Evolutionary conservation across 2,329 filamentous ascomycete species (phyloP).

Genomic region (Colletotrichum sp.): DNA sequence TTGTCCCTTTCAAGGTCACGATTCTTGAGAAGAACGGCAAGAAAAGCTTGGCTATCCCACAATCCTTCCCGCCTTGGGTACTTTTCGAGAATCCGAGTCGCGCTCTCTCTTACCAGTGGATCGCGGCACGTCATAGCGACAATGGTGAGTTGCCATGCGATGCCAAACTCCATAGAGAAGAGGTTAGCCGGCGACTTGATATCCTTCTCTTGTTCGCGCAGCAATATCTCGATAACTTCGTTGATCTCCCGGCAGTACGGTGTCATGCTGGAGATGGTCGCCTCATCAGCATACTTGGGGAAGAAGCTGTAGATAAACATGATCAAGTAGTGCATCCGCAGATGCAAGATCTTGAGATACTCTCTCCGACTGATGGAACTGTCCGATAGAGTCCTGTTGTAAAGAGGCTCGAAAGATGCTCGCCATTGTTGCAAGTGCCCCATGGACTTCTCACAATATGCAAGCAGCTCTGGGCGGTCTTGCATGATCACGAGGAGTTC

Average conservation of each 20-base stretch:
- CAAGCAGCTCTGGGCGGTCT: slow-evolving; percentile 1
- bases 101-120: slow-evolving; percentile 39
- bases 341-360: slow-evolving; percentile 34
- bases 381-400: slow-evolving; percentile 32
- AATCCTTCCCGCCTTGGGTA: slow-evolving; percentile 49
- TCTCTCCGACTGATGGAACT: slow-evolving; percentile 25
- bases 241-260: slow-evolving; percentile 48
- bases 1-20: slow-evolving; percentile 37
- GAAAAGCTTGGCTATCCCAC: slow-evolving; percentile 44
- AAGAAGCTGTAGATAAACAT: slow-evolving; percentile 42
- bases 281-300: slow-evolving; percentile 40
- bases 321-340: slow-evolving; percentile 47
- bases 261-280: slow-evolving; percentile 40
- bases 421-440: slow-evolving; percentile 40
- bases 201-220: slow-evolving; percentile 27
- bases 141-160: slow-evolving; percentile 49
- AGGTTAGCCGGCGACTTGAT: slow-evolving; percentile 28
- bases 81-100: slow-evolving; percentile 42
- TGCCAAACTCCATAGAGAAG: slow-evolving; percentile 51
- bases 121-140: slow-evolving; percentile 46
- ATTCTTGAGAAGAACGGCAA: slow-evolving; percentile 43
- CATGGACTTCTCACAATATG: slow-evolving; percentile 1
- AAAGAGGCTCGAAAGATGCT: slow-evolving; percentile 42
- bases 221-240: slow-evolving; percentile 38
- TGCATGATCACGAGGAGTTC: neutral